Conservation (phyloP, 768 basidiomycete species). For the Amyloporia xantha region DNA sequence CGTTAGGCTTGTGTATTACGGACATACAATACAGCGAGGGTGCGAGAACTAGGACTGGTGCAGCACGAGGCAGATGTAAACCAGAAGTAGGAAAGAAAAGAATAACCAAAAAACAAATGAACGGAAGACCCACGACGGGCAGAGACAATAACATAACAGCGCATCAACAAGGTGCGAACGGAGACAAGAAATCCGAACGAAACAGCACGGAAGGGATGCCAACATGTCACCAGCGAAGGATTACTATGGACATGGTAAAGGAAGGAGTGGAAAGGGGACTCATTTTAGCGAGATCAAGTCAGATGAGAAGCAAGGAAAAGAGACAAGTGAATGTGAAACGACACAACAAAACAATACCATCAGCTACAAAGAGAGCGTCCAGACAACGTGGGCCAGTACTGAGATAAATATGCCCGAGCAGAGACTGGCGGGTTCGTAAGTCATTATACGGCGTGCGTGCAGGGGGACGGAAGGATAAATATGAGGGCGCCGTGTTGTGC, state of each 20-base stretch:
- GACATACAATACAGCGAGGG: background rate
- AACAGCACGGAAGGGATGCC: background rate
- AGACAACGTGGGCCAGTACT: constrained; percentile 1
- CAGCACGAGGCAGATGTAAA: background rate
- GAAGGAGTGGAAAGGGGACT: constrained; percentile 1
- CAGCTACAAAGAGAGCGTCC: constrained; percentile 8
- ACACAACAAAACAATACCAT: background rate
- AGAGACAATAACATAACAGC: background rate
- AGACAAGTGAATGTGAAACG: background rate
- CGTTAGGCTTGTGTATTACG: background rate
- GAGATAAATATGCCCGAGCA: constrained; percentile 4
- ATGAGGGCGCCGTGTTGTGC: background rate
- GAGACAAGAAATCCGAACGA: background rate
- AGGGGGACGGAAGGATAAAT: constrained; percentile 2
- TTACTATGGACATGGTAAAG: constrained; percentile 1
- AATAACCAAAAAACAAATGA: background rate
- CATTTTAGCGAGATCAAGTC: constrained; percentile 14
- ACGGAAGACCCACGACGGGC: background rate
- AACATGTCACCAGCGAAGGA: background rate
- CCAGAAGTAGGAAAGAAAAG: background rate
- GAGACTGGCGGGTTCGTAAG: background rate
- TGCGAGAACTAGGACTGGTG: background rate
- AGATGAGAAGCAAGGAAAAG: background rate
- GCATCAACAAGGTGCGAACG: background rate
- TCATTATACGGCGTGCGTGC: background rate